Base-by-base conservation (phyloP, 768 basidiomycete species). In the Leccinum uliginosum region DNA sequence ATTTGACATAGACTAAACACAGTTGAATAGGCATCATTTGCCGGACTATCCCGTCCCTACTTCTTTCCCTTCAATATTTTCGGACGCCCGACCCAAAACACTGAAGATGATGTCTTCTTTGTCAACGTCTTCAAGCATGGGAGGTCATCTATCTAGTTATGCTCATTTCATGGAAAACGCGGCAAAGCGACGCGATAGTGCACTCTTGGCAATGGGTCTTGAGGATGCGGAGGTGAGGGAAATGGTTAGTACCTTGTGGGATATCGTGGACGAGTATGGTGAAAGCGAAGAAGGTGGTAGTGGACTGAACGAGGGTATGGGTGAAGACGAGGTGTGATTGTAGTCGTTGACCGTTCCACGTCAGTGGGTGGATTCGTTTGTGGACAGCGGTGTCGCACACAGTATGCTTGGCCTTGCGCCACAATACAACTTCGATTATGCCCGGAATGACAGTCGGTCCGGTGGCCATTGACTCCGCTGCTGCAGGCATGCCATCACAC, bases 141-240 rank as follows among this genome's bases (percentile, higher is more conserved):
- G 79, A 14, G 52, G 54, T 10, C 58, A 80, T n/a, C 75, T 89
- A 59, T 71, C 74, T 26, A 62, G 68, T 3, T 84, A 87, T 63
- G 87, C 85, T 2, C 67, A 64, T 15, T 78, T 83, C 49, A 71
- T 81, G 5, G 80, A 83, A 27, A 64, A 64, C 9, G 78, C 76
- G 51, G 67, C 75, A 3, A 73, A 75, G 53, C 76, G 74, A 48
- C 77, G 72, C 17, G 65, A 73, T 40, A 67, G 67, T 34, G 68
- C 72, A 21, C 65, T 76, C 17, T 60, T 64, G 5, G 57, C 65
- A 27, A 67, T 74, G 54, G 78, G 76, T n/a, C 51, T 83, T 19
- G 79, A 83, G 54, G 58, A 67, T 4, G 87, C 87, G 58, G 85
- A 86, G 4, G 61, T 86, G 53, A 76, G 65, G 54, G 85, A 85